These are phyloP conservation scores for Kuraishia molischiana DNA, from an alignment of 805 yeast genomes.

Conservation along the genomic window DNA sequence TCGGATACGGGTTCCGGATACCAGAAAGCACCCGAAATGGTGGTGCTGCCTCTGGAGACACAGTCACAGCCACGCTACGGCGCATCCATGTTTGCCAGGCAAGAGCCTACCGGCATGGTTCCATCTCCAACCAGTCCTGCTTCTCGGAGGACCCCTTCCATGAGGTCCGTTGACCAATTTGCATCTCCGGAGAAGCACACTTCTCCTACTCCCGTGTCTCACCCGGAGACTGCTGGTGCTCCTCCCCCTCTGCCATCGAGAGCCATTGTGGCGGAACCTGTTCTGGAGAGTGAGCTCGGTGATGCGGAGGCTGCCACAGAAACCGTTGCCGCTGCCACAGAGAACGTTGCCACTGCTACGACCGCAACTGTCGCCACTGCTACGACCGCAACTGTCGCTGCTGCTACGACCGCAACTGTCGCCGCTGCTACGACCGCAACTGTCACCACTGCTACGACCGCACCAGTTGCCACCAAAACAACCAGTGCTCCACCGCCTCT, in stretches of 20 bases:
- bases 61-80: not conserved
- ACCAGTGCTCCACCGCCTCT: not conserved
- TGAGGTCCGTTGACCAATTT: no score
- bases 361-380: no score
- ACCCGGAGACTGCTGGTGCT: no score
- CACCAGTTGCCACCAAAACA: not conserved
- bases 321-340: no score
- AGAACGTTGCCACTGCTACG: no score
- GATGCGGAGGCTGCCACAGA: no score
- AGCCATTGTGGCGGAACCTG: not conserved
- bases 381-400: no score
- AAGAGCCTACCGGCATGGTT: not conserved
- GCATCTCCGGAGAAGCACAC: no score
- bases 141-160: no score
- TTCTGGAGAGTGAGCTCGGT: not conserved
- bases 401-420: no score
- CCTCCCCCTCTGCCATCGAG: not conserved
- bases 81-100: not conserved
- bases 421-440: no score
- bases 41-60: not conserved
- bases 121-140: not conserved
- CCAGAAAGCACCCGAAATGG: conserved; percentile 3
- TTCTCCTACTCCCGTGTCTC: no score
- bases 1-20: conserved; percentile 2
- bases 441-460: not conserved